phyloP scores from a whole-genome alignment of 2,329 filamentous ascomycete genomes.

The Ascochyta viciae-villosae region DNA sequence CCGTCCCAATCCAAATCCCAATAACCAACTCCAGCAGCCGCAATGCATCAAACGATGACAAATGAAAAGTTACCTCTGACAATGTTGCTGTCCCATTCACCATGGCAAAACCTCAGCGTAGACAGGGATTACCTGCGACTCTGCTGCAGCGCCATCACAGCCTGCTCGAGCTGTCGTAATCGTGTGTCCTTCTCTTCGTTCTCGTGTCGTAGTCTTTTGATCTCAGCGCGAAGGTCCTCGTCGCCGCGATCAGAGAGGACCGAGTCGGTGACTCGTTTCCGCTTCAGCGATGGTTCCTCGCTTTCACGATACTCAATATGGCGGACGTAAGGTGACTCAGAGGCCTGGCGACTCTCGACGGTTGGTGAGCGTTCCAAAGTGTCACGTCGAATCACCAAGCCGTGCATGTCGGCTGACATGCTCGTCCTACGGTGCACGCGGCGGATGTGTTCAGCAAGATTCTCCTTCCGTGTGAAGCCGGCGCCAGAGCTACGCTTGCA shows the following conservation, averaged over 20 bases:
- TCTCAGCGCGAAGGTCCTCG: constrained; percentile 48
- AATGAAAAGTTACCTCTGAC: constrained; percentile 7
- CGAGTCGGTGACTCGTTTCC: constrained; percentile 42
- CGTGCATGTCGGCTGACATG: constrained; percentile 45
- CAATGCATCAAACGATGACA: constrained; percentile 10
- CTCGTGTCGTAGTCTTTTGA: constrained; percentile 51
- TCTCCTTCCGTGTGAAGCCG: constrained; percentile 92
- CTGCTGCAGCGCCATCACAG: constrained; percentile 46
- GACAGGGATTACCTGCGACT: constrained; percentile 16
- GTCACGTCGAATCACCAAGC: constrained; percentile 40
- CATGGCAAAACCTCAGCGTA: not conserved
- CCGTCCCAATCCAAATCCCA: not conserved
- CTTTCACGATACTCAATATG: constrained; percentile 32
- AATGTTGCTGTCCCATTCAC: not conserved
- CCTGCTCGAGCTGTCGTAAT: constrained; percentile 45
- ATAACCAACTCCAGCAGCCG: constrained; percentile 3
- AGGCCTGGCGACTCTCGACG: constrained; percentile 27
- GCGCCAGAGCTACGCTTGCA: constrained; percentile 90
- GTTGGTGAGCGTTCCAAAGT: constrained; percentile 30
- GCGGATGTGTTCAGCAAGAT: constrained; percentile 89
- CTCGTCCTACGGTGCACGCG: constrained; percentile 71
- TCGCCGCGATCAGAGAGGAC: constrained; percentile 31
- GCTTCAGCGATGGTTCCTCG: constrained; percentile 39
- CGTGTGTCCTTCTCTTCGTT: constrained; percentile 52
- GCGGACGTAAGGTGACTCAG: constrained; percentile 36